Evolutionary conservation across 2,329 filamentous ascomycete species (phyloP), one percentile per base, ranked within the genome.

Genomic region (Fusarium miscanthi): DNA sequence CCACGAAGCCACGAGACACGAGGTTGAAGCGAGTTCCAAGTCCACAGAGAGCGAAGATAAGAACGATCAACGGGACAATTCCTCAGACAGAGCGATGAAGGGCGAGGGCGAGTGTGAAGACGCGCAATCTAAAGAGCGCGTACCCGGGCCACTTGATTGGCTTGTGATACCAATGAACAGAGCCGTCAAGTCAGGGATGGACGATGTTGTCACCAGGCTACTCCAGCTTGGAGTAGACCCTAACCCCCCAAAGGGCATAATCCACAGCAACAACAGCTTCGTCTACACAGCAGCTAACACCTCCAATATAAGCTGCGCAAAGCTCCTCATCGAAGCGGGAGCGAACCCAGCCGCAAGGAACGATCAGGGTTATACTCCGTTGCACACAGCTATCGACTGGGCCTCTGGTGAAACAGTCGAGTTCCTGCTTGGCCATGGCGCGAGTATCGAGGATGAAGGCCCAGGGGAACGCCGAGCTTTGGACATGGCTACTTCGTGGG

Each of bases 41-140:
- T 12, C 2, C 25, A 21, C 4, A 13, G 25, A 27, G 23, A 27
- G 3, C 27, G 10, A 25, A 13, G 10, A 45, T 7, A 13, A 17
- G 42, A 45, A 25, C 5, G 4, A 12, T 12, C 11, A 5, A 3
- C 23, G 17, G 5, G 23, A 19, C 3, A 4, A 12, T 19, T 12
- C 42, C 11, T 45, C 6, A 14, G 7, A 17, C 10, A 4, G 11
- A 12, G 5, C 23, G 16, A 25, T 1, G 7, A 25, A 5, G 1
- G 10, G 4, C 17, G 43, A 46, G 5, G 11, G 1, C 3, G 11
- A 30, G 17, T 14, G 1, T 7, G 10, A 6, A 42, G n/a, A 11
- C 6, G 3, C 17, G 6, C 13, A 14, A 3, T 14, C 40, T 23
- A 8, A 42, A 11, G 12, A 46, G 17, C 17, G 1, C 30, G 8